Percentiles rank a stretch among this genome's conserved stretches.
Evolutionary conservation across 108 stramenopile species (phyloP).

Genomic region (Skeletonema costatum): DNA sequence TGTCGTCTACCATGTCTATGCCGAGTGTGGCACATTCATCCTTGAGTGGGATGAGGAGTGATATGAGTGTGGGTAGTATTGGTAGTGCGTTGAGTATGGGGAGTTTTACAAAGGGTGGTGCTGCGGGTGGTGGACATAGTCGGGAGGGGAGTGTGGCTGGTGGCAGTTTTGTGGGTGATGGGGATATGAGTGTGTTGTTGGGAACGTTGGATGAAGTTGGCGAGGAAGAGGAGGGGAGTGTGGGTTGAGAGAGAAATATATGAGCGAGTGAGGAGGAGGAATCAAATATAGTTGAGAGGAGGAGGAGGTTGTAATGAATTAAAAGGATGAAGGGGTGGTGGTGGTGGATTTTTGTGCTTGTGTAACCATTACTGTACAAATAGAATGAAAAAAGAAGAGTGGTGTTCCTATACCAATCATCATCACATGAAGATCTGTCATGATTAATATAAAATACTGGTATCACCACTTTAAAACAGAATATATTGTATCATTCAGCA

Average conservation of each 20-base stretch:
- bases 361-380: not conserved
- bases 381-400: not conserved
- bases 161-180: slow-evolving; percentile 34
- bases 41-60: slow-evolving; percentile 23
- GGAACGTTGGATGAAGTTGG: slow-evolving; percentile 50
- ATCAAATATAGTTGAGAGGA: not conserved
- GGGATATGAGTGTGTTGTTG: slow-evolving; percentile 34
- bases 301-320: not conserved
- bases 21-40: slow-evolving; percentile 41
- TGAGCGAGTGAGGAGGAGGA: not conserved
- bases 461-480: not conserved
- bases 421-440: not conserved
- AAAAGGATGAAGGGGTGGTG: not conserved
- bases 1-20: slow-evolving; percentile 22
- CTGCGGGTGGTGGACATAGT: slow-evolving; percentile 13
- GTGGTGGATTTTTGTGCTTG: not conserved
- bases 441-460: not conserved
- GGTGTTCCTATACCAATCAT: not conserved
- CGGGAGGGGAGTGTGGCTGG: slow-evolving; percentile 41
- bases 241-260: slow-evolving; percentile 6
- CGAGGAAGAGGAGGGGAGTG: slow-evolving; percentile 32
- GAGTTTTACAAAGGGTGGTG: slow-evolving; percentile 31
- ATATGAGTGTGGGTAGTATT: slow-evolving; percentile 14
- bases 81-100: slow-evolving; percentile 30
- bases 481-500: no score